Evolutionary conservation across 2,329 filamentous ascomycete species (phyloP).

Genomic region (Verticillium zaregamsianum): DNA sequence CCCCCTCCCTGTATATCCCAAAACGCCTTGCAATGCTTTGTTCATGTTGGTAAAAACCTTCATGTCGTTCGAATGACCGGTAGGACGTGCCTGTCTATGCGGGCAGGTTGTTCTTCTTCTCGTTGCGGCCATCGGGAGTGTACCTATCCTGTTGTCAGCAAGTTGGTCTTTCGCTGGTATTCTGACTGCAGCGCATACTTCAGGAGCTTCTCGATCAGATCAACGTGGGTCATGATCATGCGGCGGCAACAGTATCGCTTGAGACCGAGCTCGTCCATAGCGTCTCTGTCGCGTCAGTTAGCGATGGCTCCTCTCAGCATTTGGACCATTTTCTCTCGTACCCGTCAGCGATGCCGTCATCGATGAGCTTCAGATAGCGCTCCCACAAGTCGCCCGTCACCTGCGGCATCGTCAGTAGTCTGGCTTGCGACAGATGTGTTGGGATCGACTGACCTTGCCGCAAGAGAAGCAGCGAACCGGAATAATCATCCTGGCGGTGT

Average conservation of each 20-base stretch:
- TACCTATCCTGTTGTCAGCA: constrained; percentile 36
- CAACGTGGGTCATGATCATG: constrained; percentile 99
- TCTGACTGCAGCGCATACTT: constrained; percentile 54
- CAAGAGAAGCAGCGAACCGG: constrained; percentile 98
- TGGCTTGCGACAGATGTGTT: constrained; percentile 7
- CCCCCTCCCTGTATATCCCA: neutral
- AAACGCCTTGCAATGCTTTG: constrained; percentile 18
- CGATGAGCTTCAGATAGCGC: constrained; percentile 83
- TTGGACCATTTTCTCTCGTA: constrained; percentile 36
- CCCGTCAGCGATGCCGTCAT: constrained; percentile 72
- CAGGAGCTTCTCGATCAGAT: constrained; percentile 96
- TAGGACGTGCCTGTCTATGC: constrained; percentile 9
- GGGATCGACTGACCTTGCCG: constrained; percentile 73
- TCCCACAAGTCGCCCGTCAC: constrained; percentile 98
- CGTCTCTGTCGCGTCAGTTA: constrained; percentile 60
- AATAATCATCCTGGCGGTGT: constrained; percentile 77
- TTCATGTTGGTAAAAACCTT: neutral
- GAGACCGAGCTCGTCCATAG: constrained; percentile 90
- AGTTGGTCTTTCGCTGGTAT: neutral
- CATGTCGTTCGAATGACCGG: neutral
- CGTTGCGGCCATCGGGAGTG: constrained; percentile 58
- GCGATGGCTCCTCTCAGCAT: neutral
- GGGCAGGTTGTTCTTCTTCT: constrained; percentile 50
- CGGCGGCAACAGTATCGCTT: constrained; percentile 97
- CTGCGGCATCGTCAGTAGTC: constrained; percentile 47